A percentile compares a stretch with the other conserved stretches of the same genome.
Evolutionary conservation across 305 asterid species (phyloP).

Genomic region (Fraxinus velutina): DNA sequence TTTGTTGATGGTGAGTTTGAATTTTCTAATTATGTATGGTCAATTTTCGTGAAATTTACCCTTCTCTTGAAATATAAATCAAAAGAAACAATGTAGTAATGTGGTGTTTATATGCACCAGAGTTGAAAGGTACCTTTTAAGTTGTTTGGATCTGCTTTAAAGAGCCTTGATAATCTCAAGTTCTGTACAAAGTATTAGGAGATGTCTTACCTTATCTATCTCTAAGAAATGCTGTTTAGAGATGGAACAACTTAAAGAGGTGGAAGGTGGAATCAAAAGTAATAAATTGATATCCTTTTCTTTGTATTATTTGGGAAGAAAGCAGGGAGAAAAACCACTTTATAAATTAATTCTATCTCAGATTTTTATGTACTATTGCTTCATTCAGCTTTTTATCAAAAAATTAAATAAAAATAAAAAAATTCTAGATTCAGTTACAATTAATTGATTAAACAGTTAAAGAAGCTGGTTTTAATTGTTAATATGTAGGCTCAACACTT

Average conservation of each 20-base stretch:
- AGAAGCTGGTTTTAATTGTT: neutral
- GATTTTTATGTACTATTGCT: neutral
- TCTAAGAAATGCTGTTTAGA: neutral
- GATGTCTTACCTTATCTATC: neutral
- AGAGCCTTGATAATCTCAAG: neutral
- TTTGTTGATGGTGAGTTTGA: neutral
- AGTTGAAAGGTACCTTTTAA: neutral
- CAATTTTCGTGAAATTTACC: neutral
- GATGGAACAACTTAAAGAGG: neutral
- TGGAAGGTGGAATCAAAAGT: neutral
- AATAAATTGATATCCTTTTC: neutral
- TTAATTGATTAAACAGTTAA: neutral
- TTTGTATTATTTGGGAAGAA: neutral
- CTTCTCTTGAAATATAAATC: neutral
- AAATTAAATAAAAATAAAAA: too few relatives aligned
- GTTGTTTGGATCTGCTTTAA: neutral
- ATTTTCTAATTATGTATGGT: neutral
- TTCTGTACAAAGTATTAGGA: neutral
- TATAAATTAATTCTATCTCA: neutral
- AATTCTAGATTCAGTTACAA: neutral
- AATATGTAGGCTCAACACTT: neutral
- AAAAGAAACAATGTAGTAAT: neutral
- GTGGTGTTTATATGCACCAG: neutral
- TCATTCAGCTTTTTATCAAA: neutral
- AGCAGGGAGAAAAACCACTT: neutral